These are phyloP conservation scores for Carex littledalei DNA, from an alignment of 176 grass and related monocot genomes.

Conservation along the genomic window DNA sequence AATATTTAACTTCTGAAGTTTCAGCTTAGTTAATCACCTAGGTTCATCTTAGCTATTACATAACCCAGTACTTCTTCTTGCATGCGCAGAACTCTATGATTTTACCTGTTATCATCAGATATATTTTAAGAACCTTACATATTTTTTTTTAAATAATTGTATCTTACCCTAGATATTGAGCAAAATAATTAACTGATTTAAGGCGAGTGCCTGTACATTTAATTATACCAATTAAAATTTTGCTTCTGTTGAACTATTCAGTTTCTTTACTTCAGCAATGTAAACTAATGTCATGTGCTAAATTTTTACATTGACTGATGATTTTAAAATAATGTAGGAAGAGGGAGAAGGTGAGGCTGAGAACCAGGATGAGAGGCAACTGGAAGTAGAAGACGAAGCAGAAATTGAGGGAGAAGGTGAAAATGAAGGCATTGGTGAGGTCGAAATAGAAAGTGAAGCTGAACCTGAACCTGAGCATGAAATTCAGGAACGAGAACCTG, in stretches of 20 bases:
- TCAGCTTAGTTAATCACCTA: not conserved
- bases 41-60: too few relatives aligned
- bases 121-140: not conserved
- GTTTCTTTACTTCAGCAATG: not conserved
- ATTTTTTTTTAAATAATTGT: not conserved
- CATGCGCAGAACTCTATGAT: not conserved
- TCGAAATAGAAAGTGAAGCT: conserved; percentile 64
- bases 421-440: conserved; percentile 54
- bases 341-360: conserved; percentile 82
- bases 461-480: conserved; percentile 67
- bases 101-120: not conserved
- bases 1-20: not conserved
- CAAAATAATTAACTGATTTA: conserved; percentile 12
- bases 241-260: conserved; percentile 10
- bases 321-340: conserved; percentile 41
- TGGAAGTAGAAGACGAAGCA: conserved; percentile 57
- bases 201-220: not conserved
- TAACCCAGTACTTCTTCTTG: not conserved
- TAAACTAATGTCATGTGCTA: not conserved
- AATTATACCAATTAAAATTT: conserved; percentile 1
- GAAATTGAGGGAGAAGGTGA: conserved; percentile 76
- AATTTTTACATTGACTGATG: not conserved
- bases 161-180: not conserved
- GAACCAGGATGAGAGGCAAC: conserved; percentile 40
- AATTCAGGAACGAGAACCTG: conserved; percentile 36